phyloP scores from a whole-genome alignment of 1,284 basidiomycete species.

The Boletus sp. region DNA sequence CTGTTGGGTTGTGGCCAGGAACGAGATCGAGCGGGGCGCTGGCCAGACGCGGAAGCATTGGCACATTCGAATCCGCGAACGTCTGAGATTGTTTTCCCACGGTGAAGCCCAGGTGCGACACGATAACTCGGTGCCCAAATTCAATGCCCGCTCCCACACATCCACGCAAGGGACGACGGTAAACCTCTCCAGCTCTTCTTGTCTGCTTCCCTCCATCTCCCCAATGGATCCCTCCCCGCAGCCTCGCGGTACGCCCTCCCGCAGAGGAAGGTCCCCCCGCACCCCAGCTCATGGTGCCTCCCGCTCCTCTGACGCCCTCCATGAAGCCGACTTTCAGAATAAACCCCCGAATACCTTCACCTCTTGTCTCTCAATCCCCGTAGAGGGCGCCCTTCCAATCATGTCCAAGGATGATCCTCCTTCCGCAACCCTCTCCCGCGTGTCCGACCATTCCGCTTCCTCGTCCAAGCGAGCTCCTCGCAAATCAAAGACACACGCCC shows the following conservation, averaged over 20 bases:
- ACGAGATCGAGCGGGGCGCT: slow-evolving; percentile 25
- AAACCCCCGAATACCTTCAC: slow-evolving; percentile 44
- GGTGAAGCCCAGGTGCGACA: slow-evolving; percentile 33
- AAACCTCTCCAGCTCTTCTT: slow-evolving; percentile 14
- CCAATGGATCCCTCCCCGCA: slow-evolving; percentile 17
- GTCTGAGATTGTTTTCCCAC: slow-evolving; percentile 29
- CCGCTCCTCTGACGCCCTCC: slow-evolving; percentile 27
- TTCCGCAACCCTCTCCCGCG: slow-evolving; percentile 18
- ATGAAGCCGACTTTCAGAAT: slow-evolving; percentile 37
- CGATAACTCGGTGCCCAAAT: slow-evolving; percentile 39
- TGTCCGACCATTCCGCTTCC: slow-evolving; percentile 31
- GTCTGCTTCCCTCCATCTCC: slow-evolving; percentile 10
- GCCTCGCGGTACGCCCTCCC: slow-evolving; percentile 27
- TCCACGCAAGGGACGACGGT: slow-evolving; percentile 26
- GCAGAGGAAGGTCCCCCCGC: slow-evolving; percentile 32
- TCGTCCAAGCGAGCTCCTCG: slow-evolving; percentile 66
- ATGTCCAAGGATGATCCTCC: slow-evolving; percentile 27
- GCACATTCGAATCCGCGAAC: slow-evolving; percentile 33
- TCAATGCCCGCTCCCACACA: slow-evolving; percentile 39
- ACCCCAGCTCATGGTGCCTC: slow-evolving; percentile 23
- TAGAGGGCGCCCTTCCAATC: slow-evolving; percentile 48
- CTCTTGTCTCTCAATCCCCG: slow-evolving; percentile 49
- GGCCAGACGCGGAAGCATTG: slow-evolving; percentile 34
- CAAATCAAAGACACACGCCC: slow-evolving; percentile 81
- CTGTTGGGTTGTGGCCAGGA: slow-evolving; percentile 5